Evolutionary conservation across 768 basidiomycete genomes (phyloP).

Genomic region (Lentinula boryana): DNA sequence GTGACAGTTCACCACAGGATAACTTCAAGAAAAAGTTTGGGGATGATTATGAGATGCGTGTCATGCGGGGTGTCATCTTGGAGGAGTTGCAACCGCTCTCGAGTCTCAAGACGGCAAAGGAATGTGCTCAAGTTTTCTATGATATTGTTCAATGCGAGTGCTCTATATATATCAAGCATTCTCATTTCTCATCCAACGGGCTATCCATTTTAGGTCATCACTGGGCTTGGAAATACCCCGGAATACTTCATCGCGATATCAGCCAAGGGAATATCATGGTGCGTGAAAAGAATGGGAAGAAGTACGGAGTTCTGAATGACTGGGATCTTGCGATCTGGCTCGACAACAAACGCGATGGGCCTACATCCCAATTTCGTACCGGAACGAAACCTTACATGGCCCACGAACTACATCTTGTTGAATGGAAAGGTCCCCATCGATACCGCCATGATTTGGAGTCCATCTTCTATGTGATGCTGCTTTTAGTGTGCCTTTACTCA

Average conservation of each 20-base stretch:
- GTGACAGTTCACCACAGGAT: neutral
- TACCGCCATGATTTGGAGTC: neutral
- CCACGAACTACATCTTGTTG: neutral
- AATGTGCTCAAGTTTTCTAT: neutral
- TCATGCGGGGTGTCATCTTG: neutral
- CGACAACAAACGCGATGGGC: neutral
- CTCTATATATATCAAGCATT: neutral
- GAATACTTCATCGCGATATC: constrained; percentile 3
- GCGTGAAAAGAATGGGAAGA: neutral
- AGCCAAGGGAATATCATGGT: constrained; percentile 1
- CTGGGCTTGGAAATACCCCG: neutral
- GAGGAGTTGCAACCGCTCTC: neutral
- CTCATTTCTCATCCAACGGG: neutral
- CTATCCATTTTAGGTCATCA: neutral
- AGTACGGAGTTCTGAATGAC: neutral
- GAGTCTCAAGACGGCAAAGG: neutral
- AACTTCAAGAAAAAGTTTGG: neutral
- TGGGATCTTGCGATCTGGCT: constrained; percentile 17
- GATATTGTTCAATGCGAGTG: neutral
- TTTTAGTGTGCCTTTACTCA: neutral
- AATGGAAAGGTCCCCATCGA: neutral
- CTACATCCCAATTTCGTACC: neutral
- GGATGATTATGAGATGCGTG: neutral
- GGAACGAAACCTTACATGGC: neutral
- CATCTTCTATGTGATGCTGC: neutral